A percentile compares a stretch with the other conserved stretches of the same genome.
Conservation (phyloP, 495 filamentous ascomycete genomes). For the Amorphotheca resinae region DNA sequence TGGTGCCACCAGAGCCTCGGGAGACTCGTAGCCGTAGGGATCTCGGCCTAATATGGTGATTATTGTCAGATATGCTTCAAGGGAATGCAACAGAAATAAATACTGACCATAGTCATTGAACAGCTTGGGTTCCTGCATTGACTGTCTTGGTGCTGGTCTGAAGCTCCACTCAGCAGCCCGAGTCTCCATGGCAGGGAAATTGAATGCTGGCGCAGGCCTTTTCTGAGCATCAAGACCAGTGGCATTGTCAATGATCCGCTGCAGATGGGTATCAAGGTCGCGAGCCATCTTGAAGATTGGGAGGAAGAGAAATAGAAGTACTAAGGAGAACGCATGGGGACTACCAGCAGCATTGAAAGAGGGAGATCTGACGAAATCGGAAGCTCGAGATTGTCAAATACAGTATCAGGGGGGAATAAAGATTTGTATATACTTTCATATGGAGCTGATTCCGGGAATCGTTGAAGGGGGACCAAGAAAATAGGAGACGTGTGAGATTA, state of each 20-base stretch:
- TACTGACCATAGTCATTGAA: slow-evolving; percentile 9
- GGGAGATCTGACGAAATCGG: too few relatives aligned
- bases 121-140: neutral
- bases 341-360: too few relatives aligned
- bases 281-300: slow-evolving; percentile 6
- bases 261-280: slow-evolving; percentile 10
- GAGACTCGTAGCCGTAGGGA: neutral
- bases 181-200: slow-evolving; percentile 1
- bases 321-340: too few relatives aligned
- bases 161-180: slow-evolving; percentile 2
- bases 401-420: too few relatives aligned
- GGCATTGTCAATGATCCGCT: slow-evolving; percentile 13
- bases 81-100: neutral
- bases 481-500: too few relatives aligned
- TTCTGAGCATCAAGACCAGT: neutral
- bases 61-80: neutral
- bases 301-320: neutral
- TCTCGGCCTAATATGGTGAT: neutral
- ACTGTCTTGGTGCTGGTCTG: slow-evolving; percentile 2
- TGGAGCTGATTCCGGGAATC: too few relatives aligned
- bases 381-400: too few relatives aligned
- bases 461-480: too few relatives aligned
- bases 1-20: neutral
- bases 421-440: too few relatives aligned
- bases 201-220: neutral